Evolutionary conservation across 176 grass and related monocot species (phyloP).

Genomic region (Rhynchospora breviuscula): DNA sequence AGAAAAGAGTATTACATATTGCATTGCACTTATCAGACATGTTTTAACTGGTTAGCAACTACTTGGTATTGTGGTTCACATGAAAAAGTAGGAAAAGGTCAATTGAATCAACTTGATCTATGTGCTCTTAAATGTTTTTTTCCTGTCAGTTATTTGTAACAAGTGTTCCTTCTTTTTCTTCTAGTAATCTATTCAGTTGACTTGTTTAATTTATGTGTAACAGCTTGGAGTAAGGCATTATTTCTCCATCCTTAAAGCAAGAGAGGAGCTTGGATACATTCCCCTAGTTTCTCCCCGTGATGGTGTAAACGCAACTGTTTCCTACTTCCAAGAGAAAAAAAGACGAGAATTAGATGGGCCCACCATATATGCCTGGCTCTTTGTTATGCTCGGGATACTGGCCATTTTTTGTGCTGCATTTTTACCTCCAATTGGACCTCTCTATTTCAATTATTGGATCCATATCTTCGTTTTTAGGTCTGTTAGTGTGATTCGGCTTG

Average conservation of each 20-base stretch:
- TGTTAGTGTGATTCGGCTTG: constrained; percentile 31
- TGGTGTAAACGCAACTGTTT: constrained; percentile 53
- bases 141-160: neutral
- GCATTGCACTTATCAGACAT: neutral
- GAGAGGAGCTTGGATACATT: constrained; percentile 71
- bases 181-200: neutral
- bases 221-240: constrained; percentile 85
- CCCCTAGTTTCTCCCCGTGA: constrained; percentile 59
- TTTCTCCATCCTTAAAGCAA: constrained; percentile 79
- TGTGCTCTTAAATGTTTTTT: neutral
- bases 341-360: constrained; percentile 74
- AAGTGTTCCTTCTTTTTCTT: neutral
- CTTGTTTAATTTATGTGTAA: neutral
- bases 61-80: neutral
- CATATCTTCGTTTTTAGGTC: constrained; percentile 49
- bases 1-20: neutral
- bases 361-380: constrained; percentile 62
- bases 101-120: neutral
- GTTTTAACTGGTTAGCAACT: neutral
- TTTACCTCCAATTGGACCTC: constrained; percentile 53
- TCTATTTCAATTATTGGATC: constrained; percentile 43
- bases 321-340: constrained; percentile 68
- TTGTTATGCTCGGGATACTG: constrained; percentile 30
- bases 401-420: constrained; percentile 47
- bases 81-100: neutral